phyloP scores from a whole-genome alignment of 78 protist species.

The Dictyostelium purpureum region DNA sequence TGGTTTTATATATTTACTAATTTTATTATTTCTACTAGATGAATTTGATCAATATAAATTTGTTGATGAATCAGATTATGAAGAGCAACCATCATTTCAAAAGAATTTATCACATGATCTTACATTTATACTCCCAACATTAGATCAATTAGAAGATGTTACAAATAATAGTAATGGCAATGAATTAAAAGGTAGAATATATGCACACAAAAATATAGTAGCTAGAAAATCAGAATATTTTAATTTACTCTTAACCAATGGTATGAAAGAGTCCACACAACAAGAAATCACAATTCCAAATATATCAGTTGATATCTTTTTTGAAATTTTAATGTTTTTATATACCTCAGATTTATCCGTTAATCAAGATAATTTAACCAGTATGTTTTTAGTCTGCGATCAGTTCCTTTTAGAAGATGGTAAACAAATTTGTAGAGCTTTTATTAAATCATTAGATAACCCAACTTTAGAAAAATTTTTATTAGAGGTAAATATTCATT shows the following conservation, averaged over 20 bases:
- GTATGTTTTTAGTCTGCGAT: constrained; percentile 50
- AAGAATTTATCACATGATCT: constrained; percentile 66
- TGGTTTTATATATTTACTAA: background rate
- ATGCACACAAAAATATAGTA: constrained; percentile 51
- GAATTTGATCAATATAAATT: constrained; percentile 15
- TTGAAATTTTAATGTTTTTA: constrained; percentile 42
- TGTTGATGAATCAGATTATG: constrained; percentile 25
- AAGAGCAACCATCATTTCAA: constrained; percentile 65
- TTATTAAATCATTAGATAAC: constrained; percentile 18
- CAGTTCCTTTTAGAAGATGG: constrained; percentile 71
- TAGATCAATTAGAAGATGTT: background rate
- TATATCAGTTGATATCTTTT: constrained; percentile 39
- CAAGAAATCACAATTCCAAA: constrained; percentile 67
- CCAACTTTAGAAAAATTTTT: constrained; percentile 29
- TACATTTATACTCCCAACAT: constrained; percentile 36
- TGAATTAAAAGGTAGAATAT: background rate
- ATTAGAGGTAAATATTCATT: constrained; percentile 34
- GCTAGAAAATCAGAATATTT: constrained; percentile 32
- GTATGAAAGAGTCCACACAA: constrained; percentile 64
- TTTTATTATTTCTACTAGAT: background rate
- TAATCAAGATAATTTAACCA: constrained; percentile 13
- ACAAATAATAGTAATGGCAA: background rate
- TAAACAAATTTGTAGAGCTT: constrained; percentile 44
- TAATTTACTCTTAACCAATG: constrained; percentile 45
- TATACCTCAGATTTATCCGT: constrained; percentile 33